Conservation (phyloP, 768 basidiomycete genomes). For the Trametopsis cervina region DNA sequence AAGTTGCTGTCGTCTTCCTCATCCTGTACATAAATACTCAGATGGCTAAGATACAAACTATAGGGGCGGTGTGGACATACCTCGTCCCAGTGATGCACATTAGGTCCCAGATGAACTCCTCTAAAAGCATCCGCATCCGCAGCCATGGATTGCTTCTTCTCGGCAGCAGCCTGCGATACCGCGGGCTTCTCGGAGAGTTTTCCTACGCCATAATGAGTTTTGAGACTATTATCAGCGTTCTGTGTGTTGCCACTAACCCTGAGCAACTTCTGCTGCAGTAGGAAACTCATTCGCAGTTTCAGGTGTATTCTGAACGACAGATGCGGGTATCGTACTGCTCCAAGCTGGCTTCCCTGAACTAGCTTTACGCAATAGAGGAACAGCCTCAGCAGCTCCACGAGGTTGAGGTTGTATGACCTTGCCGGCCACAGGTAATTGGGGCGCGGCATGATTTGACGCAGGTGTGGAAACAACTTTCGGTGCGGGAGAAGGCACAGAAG, state of each 20-base stretch:
- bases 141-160: conserved; percentile 56
- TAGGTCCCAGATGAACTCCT: conserved; percentile 89
- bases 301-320: conserved; percentile 25
- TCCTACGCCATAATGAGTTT: background rate
- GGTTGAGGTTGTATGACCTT: conserved; percentile 69
- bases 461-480: conserved; percentile 26
- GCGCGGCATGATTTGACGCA: conserved; percentile 22
- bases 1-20: conserved; percentile 92
- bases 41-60: conserved; percentile 2
- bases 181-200: conserved; percentile 29
- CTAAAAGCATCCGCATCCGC: conserved; percentile 93
- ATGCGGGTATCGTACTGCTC: conserved; percentile 49
- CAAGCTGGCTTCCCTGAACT: conserved; percentile 53
- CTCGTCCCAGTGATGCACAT: conserved; percentile 97
- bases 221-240: too few relatives aligned
- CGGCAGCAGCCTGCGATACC: conserved; percentile 42
- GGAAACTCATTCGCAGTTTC: conserved; percentile 76
- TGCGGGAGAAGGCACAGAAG: conserved; percentile 34
- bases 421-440: conserved; percentile 49
- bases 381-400: conserved; percentile 28
- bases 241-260: conserved; percentile 40
- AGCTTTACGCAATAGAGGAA: conserved; percentile 23
- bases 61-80: conserved; percentile 37
- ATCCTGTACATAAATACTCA: conserved; percentile 43
- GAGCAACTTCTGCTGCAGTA: conserved; percentile 92